Evolutionary conservation across 257 asterid species (phyloP), one percentile per base, ranked within the genome.

Genomic region (Salvia hispanica): DNA sequence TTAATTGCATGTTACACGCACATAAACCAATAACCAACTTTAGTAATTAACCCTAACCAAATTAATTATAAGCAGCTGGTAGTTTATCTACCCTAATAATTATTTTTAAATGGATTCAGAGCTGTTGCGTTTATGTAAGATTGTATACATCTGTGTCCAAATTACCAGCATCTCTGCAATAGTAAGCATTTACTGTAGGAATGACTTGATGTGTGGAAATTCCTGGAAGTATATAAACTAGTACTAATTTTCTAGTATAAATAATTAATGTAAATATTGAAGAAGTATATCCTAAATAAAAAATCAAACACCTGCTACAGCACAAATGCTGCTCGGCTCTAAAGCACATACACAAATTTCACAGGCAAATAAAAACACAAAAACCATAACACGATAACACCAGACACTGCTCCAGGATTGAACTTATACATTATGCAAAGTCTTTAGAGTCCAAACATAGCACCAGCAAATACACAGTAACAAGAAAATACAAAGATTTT

Each of bases 1-100:
- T 37, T 15, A 50, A 37, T 34, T 37, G 71, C 74, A 74, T 74
- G 71, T 68, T 68, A 61, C 59, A 7, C 31, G 66, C 66, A 53
- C 21, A 25, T 25, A 25, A 25, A 74, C 56, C 31, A 74, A 16
- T 58, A 25, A 47, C 52, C 2, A n/a, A 25, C 56, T 74, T 62
- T 44, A 39, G 65, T 59, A 67, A 66, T 65, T 43, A 74, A 60
- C 51, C 12, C 14, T 25, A 18, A 13, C 12, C 2, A 58, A 48
- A 14, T 39, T 65, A 63, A 72, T 58, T 25, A 66, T 58, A 43
- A 48, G 58, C 59, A 66, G 68, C 59, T 66, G 77, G 63, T 58
- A 42, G 77, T 58, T 65, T 73, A 65, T 56, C 72, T 36, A 47
- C 72, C 48, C 9, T 55, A 11, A 13, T 44, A 28, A 4, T 62